Base-by-base conservation (phyloP, 2,329 filamentous ascomycete species). In the Penicillium sp. region DNA sequence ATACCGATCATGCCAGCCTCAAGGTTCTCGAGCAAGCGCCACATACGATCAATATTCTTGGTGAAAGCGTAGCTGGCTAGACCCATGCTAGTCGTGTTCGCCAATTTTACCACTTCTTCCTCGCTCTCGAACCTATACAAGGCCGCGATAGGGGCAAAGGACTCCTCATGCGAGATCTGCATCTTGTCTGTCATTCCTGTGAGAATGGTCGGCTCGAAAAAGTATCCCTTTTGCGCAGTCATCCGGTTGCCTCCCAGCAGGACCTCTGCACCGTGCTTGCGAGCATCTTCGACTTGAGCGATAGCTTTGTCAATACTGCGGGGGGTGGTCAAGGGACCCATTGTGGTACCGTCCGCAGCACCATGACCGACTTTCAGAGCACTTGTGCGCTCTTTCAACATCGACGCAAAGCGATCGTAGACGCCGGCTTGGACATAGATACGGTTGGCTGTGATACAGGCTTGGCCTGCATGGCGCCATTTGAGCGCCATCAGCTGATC, bases 1-100 rank as follows among this genome's bases (percentile, higher is more conserved):
- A 83, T 70, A 11, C 82, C 83, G 59, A 86, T 82, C 83, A 85
- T 86, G 3, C 82, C 83, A 4, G 83, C 82, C 62, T 86, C 82
- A 32, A 86, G 63, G 54, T 80, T 83, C 71, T 86, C 83, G 48
- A 85, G 69, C 61, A 86, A 67, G 49, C 83, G 73, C 79, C 82
- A 84, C 44, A 80, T 73, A 0, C 82, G 79, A 60, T 85, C 81
- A 4, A 85, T 69, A 57, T 84, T 80, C 69, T 83, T 84, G 1
- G 83, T 86, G 66, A 85, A 85, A 51, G 80, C 80, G 58, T 86
- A 86, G 35, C 79, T 82, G 6, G 83, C 83, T 51, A 85, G 65
- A 4, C 83, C 83, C 77, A 85, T 83, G 41, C 76, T 78, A 5
- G 80, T 83, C 42, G 80, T 75, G 53, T 85, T 85, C 1, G 82